Evolutionary conservation across 257 asterid species (phyloP).

Genomic region (Solanum piurae): DNA sequence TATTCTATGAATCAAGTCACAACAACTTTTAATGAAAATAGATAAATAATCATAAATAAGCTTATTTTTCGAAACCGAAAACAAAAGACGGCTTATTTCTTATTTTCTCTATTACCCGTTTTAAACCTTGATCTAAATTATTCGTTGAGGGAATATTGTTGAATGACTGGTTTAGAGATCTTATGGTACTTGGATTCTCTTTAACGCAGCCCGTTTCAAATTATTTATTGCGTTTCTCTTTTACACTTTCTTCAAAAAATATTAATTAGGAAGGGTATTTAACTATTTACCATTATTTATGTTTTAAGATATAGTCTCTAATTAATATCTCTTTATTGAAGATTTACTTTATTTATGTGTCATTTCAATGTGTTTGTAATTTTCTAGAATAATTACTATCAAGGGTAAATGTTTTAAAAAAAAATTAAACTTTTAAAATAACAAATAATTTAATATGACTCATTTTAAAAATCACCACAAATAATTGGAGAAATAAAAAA

Average conservation of each 20-base stretch:
- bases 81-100: neutral
- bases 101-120: neutral
- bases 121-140: neutral
- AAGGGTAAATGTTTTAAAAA: too few relatives aligned
- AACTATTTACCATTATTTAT: too few relatives aligned
- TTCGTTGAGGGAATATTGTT: neutral
- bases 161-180: neutral
- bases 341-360: neutral
- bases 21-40: neutral
- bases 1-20: neutral
- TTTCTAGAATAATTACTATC: neutral
- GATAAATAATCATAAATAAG: neutral
- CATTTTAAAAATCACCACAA: too few relatives aligned
- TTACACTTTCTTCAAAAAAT: rapidly evolving
- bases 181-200: neutral
- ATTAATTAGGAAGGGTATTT: neutral
- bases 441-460: too few relatives aligned
- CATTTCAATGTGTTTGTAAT: neutral
- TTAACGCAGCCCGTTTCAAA: too few relatives aligned
- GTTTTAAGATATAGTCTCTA: too few relatives aligned
- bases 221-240: too few relatives aligned
- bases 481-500: too few relatives aligned
- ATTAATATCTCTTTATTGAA: too few relatives aligned
- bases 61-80: neutral
- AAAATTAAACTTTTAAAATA: neutral